Conservation (phyloP, 2,329 filamentous ascomycete genomes). For the Coniosporium tulheliwenetii region DNA sequence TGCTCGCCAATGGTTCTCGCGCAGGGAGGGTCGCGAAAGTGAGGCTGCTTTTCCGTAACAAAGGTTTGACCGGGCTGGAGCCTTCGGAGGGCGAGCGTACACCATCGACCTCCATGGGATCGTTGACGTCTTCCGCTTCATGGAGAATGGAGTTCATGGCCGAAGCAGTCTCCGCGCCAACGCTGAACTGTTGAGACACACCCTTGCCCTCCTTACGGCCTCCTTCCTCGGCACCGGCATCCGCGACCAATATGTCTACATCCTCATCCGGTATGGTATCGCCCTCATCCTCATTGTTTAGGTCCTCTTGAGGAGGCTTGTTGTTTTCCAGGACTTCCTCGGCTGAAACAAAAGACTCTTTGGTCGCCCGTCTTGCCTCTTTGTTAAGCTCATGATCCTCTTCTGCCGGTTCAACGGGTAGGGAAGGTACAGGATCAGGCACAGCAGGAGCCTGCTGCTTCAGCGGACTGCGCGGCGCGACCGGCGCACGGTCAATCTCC, state of each 20-base stretch:
- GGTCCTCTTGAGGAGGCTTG: constrained; percentile 12
- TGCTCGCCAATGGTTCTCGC: constrained; percentile 68
- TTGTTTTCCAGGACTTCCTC: constrained; percentile 24
- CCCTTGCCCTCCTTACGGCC: constrained; percentile 1
- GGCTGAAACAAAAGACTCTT: constrained; percentile 33
- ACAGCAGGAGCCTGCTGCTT: no score
- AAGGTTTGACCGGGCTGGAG: constrained; percentile 59
- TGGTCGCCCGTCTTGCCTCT: constrained; percentile 12
- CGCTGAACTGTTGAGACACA: constrained; percentile 15
- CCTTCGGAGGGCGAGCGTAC: constrained; percentile 48
- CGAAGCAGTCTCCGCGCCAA: constrained; percentile 16
- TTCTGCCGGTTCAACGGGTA: constrained; percentile 2
- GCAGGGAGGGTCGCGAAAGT: constrained; percentile 89
- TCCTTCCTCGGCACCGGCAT: constrained; percentile 4
- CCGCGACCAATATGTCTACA: constrained; percentile 4
- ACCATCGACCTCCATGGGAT: constrained; percentile 26
- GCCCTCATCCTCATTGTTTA: constrained; percentile 8
- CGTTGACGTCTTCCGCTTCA: constrained; percentile 5
- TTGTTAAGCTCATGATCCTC: constrained; percentile 2
- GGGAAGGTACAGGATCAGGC: no score
- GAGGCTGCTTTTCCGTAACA: constrained; percentile 83
- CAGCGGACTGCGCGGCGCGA: no score
- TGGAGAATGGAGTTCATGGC: constrained; percentile 11
- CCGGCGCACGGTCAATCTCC: constrained; percentile 17
- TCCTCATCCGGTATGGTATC: constrained; percentile 4